Conservation (phyloP, 169 alveolate genomes). For the Cryptosporidium canis region DNA sequence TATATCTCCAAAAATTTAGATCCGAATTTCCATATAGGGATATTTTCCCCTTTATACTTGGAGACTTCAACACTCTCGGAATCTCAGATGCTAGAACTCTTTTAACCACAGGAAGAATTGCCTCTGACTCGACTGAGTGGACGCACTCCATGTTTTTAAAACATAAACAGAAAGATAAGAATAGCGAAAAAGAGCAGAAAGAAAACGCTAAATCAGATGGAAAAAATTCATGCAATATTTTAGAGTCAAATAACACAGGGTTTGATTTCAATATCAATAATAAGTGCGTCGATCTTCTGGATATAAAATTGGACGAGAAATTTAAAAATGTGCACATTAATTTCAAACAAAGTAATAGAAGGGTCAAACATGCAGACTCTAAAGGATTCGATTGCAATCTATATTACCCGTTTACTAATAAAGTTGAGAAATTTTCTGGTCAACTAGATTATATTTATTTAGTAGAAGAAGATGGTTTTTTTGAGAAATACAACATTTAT, state of each 20-base stretch:
- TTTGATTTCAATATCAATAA: conserved; percentile 9
- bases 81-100: conserved; percentile 53
- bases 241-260: background rate
- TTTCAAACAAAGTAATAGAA: background rate
- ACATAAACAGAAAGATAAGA: background rate
- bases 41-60: conserved; percentile 9
- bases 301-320: conserved; percentile 4
- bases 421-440: conserved; percentile 50
- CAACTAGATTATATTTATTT: conserved; percentile 60
- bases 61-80: conserved; percentile 54
- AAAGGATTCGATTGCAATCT: background rate
- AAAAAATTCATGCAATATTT: background rate
- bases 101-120: conserved; percentile 10
- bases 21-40: background rate
- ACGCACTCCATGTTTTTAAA: background rate
- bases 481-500: background rate
- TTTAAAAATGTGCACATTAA: background rate
- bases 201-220: background rate
- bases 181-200: background rate
- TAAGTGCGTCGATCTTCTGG: conserved; percentile 40
- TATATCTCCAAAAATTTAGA: background rate
- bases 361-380: background rate
- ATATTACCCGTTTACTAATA: conserved; percentile 58
- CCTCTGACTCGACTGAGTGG: conserved; percentile 23
- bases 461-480: conserved; percentile 1